Conservation (phyloP, 2,329 filamentous ascomycete genomes). For the Clonostachys byssicola region DNA sequence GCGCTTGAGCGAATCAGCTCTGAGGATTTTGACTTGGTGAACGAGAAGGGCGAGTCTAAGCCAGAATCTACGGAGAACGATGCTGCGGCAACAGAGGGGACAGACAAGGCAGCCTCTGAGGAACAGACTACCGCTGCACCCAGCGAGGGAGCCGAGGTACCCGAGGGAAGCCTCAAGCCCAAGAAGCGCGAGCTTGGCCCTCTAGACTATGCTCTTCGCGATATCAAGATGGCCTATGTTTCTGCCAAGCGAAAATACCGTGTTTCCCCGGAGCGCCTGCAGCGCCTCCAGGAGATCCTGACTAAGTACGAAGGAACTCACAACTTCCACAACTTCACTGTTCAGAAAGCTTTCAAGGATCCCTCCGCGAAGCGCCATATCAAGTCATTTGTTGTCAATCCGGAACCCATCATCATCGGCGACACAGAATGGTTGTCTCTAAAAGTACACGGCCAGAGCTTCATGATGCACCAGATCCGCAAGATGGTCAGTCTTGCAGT, state of each 20-base stretch:
- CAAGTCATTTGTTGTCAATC: conserved; percentile 81
- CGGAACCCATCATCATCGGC: conserved; percentile 75
- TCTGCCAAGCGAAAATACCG: conserved; percentile 82
- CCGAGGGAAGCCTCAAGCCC: conserved; percentile 1
- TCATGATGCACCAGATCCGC: conserved; percentile 99
- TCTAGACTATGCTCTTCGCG: conserved; percentile 62
- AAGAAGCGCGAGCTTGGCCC: conserved; percentile 33
- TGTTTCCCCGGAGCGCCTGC: conserved; percentile 66
- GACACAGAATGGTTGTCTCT: conserved; percentile 94
- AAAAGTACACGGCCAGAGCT: conserved; percentile 95
- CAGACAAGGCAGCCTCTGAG: conserved; percentile 11
- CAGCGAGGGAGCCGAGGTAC: neutral
- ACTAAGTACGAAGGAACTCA: conserved; percentile 75
- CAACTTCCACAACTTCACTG: conserved; percentile 97
- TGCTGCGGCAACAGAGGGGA: conserved; percentile 9
- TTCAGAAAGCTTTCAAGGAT: conserved; percentile 79
- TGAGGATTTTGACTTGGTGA: conserved; percentile 9
- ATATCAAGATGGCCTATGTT: conserved; percentile 79
- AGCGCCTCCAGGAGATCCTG: conserved; percentile 72
- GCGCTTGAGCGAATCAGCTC: conserved; percentile 60
- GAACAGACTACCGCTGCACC: neutral
- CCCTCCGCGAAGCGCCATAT: conserved; percentile 86
- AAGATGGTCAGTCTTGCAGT: conserved; percentile 97
- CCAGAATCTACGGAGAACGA: conserved; percentile 6
- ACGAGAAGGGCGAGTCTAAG: conserved; percentile 14